A percentile compares a stretch with the other conserved stretches of the same genome.
phyloP scores from a whole-genome alignment of 1,284 basidiomycete species.

The Mycosarcoma maydis region DNA sequence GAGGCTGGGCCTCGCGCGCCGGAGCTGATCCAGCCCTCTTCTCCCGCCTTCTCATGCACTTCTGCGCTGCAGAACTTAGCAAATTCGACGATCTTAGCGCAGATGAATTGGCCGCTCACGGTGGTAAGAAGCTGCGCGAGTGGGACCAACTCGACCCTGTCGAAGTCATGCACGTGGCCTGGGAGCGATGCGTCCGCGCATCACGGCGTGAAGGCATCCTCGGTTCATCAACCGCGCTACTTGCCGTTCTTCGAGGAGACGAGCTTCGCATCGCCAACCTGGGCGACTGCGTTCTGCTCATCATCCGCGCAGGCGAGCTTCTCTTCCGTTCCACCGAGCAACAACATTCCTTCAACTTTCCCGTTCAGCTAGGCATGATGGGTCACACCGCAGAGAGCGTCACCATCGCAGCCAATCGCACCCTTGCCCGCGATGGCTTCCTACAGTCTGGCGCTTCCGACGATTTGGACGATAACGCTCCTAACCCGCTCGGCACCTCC shows the following conservation, averaged over 20 bases:
- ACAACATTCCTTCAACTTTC: constrained; percentile 95
- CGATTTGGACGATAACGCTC: constrained; percentile 50
- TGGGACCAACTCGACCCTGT: constrained; percentile 69
- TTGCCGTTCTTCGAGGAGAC: constrained; percentile 74
- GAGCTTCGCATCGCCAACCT: constrained; percentile 88
- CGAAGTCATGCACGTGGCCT: constrained; percentile 72
- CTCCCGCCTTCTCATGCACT: constrained; percentile 86
- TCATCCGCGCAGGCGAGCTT: constrained; percentile 80
- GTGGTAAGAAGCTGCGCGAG: constrained; percentile 45
- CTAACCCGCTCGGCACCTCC: constrained; percentile 43
- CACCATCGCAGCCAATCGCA: constrained; percentile 66
- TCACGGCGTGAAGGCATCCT: constrained; percentile 70
- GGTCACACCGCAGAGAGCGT: constrained; percentile 75
- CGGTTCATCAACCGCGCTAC: constrained; percentile 72
- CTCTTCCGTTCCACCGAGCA: constrained; percentile 91
- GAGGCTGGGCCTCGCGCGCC: constrained; percentile 78
- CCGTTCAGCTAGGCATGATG: constrained; percentile 83
- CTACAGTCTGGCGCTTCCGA: constrained; percentile 51
- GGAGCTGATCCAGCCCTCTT: constrained; percentile 77
- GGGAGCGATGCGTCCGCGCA: constrained; percentile 70
- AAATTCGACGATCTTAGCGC: constrained; percentile 37
- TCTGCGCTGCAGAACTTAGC: constrained; percentile 73
- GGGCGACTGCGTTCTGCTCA: constrained; percentile 84
- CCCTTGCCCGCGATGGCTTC: constrained; percentile 48
- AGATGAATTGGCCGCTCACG: constrained; percentile 41